Percentiles rank a stretch among this genome's conserved stretches.
Conservation (phyloP, 2,329 filamentous ascomycete genomes). For the Dendrostoma leiphaemia region DNA sequence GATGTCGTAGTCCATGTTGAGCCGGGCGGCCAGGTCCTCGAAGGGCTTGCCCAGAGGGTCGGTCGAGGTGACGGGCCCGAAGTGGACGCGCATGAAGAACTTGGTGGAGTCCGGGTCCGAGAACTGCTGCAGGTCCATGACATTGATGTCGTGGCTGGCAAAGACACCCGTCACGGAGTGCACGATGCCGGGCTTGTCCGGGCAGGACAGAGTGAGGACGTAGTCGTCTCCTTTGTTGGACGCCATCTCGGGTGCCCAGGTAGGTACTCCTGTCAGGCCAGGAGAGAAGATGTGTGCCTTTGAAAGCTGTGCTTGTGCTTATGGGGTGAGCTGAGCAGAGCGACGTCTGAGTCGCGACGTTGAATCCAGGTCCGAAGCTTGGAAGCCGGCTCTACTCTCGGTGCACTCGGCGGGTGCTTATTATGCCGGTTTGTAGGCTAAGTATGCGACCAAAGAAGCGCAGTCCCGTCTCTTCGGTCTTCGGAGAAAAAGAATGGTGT, state of each 20-base stretch:
- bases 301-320: too few relatives aligned
- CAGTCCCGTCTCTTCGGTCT: too few relatives aligned
- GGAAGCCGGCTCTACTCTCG: too few relatives aligned
- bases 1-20: slow-evolving; percentile 71
- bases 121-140: slow-evolving; percentile 83
- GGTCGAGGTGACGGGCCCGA: slow-evolving; percentile 58
- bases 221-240: slow-evolving; percentile 46
- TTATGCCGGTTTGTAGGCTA: too few relatives aligned
- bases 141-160: slow-evolving; percentile 71
- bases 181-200: slow-evolving; percentile 81
- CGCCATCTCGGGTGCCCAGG: too few relatives aligned
- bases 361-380: not conserved
- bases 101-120: slow-evolving; percentile 70
- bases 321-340: too few relatives aligned
- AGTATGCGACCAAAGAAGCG: too few relatives aligned
- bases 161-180: slow-evolving; percentile 80
- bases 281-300: not conserved
- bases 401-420: too few relatives aligned
- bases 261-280: too few relatives aligned
- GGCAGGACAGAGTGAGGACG: slow-evolving; percentile 79
- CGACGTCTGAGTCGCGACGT: slow-evolving; percentile 3
- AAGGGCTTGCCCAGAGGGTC: slow-evolving; percentile 56
- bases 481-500: too few relatives aligned
- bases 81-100: slow-evolving; percentile 90
- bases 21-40: slow-evolving; percentile 56